These are phyloP conservation scores for Verticillium zaregamsianum DNA, from an alignment of 2,329 filamentous ascomycete species.

Conservation along the genomic window DNA sequence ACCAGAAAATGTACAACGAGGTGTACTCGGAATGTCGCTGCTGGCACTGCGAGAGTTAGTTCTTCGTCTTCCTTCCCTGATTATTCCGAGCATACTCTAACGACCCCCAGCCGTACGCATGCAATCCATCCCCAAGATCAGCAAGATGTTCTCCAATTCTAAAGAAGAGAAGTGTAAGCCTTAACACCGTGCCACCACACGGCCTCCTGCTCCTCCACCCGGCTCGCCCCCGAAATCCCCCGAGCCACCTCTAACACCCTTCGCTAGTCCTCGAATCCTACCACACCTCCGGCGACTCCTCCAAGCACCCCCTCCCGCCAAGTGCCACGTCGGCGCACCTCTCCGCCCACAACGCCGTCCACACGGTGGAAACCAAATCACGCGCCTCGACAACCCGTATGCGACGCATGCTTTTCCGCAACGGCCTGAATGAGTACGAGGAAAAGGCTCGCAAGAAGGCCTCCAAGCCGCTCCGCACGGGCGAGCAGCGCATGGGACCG, in stretches of 20 bases:
- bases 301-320: constrained; percentile 39
- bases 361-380: constrained; percentile 17
- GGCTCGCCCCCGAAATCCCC: neutral
- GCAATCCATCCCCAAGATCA: constrained; percentile 6
- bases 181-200: neutral
- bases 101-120: neutral
- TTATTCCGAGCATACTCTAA: neutral
- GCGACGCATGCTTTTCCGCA: constrained; percentile 4
- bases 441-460: constrained; percentile 10
- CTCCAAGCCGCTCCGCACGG: constrained; percentile 5
- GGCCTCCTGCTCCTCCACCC: neutral
- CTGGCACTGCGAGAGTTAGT: constrained; percentile 67
- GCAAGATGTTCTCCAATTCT: constrained; percentile 38
- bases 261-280: constrained; percentile 26
- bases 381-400: constrained; percentile 1
- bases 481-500: constrained; percentile 9
- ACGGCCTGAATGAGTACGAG: constrained; percentile 7
- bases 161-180: constrained; percentile 34
- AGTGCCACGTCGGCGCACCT: constrained; percentile 56
- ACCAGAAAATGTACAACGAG: constrained; percentile 56
- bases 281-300: constrained; percentile 36
- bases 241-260: neutral
- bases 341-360: constrained; percentile 63
- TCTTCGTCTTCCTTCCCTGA: neutral
- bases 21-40: constrained; percentile 70